Conservation (phyloP, 139 green algal species). For the Coccomyxa sp. region DNA sequence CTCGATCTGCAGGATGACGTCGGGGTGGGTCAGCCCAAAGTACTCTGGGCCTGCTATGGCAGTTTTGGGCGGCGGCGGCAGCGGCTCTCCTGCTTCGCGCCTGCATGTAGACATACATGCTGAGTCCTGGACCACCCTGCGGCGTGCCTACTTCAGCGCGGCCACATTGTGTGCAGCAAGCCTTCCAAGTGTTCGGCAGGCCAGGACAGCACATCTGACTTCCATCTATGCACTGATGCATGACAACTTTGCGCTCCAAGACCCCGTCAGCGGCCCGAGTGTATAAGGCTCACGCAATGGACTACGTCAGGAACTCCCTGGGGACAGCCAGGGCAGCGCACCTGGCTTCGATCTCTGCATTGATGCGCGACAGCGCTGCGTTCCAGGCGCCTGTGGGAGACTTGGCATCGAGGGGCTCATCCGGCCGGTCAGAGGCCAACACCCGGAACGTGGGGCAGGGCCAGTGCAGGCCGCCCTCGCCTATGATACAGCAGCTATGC, state of each 20-base stretch:
- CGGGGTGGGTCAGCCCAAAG: constrained; percentile 28
- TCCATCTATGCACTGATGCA: too few species aligned
- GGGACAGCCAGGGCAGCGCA: background rate
- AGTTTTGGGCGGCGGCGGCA: constrained; percentile 26
- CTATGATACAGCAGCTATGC: constrained; percentile 29
- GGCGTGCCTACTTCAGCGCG: too few species aligned
- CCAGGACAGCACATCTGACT: too few species aligned
- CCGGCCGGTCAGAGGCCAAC: constrained; percentile 20
- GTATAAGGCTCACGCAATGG: too few species aligned
- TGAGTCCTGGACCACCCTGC: background rate
- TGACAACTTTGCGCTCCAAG: too few species aligned
- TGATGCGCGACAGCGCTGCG: constrained; percentile 25
- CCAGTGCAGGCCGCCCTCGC: constrained; percentile 4
- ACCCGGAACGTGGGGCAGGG: constrained; percentile 16
- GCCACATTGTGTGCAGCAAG: too few species aligned
- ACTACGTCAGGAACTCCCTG: too few species aligned
- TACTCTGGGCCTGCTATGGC: constrained; percentile 40
- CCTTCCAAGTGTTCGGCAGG: too few species aligned
- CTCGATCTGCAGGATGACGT: constrained; percentile 22
- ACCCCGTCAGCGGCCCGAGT: too few species aligned
- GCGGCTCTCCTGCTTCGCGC: constrained; percentile 14
- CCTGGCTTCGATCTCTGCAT: constrained; percentile 9
- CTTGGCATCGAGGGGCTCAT: constrained; percentile 24
- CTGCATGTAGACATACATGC: background rate
- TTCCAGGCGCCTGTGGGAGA: constrained; percentile 28